Evolutionary conservation across 495 filamentous ascomycete genomes (phyloP), one percentile per base, ranked within the genome.

Genomic region (Talaromyces adpressus): DNA sequence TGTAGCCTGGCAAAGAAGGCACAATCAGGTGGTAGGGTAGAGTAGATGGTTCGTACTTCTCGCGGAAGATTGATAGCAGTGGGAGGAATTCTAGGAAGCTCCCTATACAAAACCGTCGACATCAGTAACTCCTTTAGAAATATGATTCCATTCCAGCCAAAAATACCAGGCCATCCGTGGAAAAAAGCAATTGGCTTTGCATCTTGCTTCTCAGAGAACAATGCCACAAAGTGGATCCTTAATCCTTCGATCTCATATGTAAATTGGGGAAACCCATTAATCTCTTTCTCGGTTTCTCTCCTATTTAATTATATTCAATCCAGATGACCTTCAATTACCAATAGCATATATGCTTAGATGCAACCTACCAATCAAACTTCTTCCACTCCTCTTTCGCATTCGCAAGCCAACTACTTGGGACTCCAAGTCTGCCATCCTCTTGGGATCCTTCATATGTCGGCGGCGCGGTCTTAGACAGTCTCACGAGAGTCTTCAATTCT

Each of bases 241-340:
- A 82, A 69, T 23, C 79, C 76, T 45, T 80, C 74, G 25, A 90
- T 72, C 3, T 72, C 66, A 9, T 77, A 74, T 0, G 68, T 84
- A 73, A 80, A 91, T 64, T 91, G 83, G 2, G 87, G 85, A 65
- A 87, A 83, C 9, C 69, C 77, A 73, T 91, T 90, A 59, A 87
- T 84, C 36, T 77, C 76, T 11, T 73, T 65, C 67, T 90, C 86
- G 12, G 72, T 69, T 7, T 76, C 66, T 66, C 80, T 78, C 83
- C 81, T 62, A 23, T 82, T 49, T 7, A 23, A 47, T 39, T 27
- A 30, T 54, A 25, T 6, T 34, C 30, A 32, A 39, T 12, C 29
- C 29, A 57, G 25, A 54, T 23, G n/a, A 18, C 16, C 6, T 23
- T 16, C 5, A 30, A 29, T 4, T 29, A 9, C 16, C 11, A 53